phyloP scores from a whole-genome alignment of 1,284 basidiomycete species.

The Sparassis latifolia region DNA sequence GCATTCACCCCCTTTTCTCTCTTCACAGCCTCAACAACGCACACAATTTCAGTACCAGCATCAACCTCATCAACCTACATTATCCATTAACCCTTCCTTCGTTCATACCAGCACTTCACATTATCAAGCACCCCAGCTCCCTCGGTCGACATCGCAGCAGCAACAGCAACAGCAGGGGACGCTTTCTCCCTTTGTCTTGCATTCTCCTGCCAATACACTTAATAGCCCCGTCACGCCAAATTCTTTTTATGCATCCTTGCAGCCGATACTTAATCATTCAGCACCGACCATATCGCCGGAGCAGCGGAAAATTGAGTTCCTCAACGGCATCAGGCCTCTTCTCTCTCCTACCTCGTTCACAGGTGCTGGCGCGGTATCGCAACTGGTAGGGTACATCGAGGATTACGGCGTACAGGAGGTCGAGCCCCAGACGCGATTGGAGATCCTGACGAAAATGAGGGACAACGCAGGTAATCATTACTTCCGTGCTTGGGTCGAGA shows the following conservation, averaged over 20 bases:
- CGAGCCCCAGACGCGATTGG: constrained; percentile 51
- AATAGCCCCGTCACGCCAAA: constrained; percentile 33
- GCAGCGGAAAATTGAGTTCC: constrained; percentile 40
- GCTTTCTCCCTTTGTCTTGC: constrained; percentile 60
- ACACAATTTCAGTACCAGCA: constrained; percentile 31
- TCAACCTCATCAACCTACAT: constrained; percentile 31
- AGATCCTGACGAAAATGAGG: constrained; percentile 70
- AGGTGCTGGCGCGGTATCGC: constrained; percentile 60
- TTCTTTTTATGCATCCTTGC: constrained; percentile 27
- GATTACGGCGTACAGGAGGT: constrained; percentile 58
- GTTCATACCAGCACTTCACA: constrained; percentile 27
- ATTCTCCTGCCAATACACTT: constrained; percentile 39
- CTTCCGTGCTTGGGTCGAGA: constrained; percentile 77
- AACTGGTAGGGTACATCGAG: constrained; percentile 46
- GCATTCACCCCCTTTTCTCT: constrained; percentile 21
- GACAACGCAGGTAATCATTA: constrained; percentile 80
- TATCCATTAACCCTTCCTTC: constrained; percentile 27
- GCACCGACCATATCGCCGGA: constrained; percentile 18
- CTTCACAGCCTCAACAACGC: constrained; percentile 28
- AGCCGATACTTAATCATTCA: constrained; percentile 17
- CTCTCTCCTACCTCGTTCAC: constrained; percentile 52
- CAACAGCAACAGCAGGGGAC: constrained; percentile 42
- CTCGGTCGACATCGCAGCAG: constrained; percentile 22
- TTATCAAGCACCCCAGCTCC: constrained; percentile 18
- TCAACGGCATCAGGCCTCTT: constrained; percentile 42